phyloP scores from a whole-genome alignment of 1,139 yeast species.

The Zygosaccharomyces pseudobailii region DNA sequence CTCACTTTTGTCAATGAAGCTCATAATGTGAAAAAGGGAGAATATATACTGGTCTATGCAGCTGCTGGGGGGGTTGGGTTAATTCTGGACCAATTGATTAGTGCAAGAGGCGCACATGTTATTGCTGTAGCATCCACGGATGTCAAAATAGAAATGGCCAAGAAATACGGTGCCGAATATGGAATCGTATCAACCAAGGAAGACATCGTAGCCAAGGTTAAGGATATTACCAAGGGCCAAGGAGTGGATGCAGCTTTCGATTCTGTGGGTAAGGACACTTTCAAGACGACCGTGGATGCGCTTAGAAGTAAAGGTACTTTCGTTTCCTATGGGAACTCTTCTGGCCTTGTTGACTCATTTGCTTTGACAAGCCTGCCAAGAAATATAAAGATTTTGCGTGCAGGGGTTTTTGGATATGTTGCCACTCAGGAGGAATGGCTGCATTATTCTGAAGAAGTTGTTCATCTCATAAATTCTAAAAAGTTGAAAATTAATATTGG shows the following conservation, averaged over 20 bases:
- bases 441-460: constrained; percentile 45
- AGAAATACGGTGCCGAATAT: constrained; percentile 69
- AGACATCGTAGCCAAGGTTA: constrained; percentile 49
- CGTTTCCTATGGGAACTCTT: constrained; percentile 77
- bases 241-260: constrained; percentile 78
- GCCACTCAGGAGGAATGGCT: constrained; percentile 54
- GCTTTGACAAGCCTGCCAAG: constrained; percentile 49
- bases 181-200: constrained; percentile 56
- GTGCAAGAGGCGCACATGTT: constrained; percentile 63
- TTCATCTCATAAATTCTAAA: constrained; percentile 45
- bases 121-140: constrained; percentile 80
- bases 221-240: constrained; percentile 60
- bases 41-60: constrained; percentile 73
- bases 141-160: constrained; percentile 58
- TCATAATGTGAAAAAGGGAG: constrained; percentile 61
- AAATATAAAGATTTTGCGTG: constrained; percentile 61
- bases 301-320: constrained; percentile 69
- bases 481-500: constrained; percentile 48
- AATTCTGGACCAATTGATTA: constrained; percentile 58
- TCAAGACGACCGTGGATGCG: constrained; percentile 56
- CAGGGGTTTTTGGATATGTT: constrained; percentile 53
- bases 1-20: constrained; percentile 63
- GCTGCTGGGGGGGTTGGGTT: constrained; percentile 95
- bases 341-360: constrained; percentile 77
- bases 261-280: constrained; percentile 78